Conservation (phyloP, 805 yeast species). For the Ogataea nonfermentans region DNA sequence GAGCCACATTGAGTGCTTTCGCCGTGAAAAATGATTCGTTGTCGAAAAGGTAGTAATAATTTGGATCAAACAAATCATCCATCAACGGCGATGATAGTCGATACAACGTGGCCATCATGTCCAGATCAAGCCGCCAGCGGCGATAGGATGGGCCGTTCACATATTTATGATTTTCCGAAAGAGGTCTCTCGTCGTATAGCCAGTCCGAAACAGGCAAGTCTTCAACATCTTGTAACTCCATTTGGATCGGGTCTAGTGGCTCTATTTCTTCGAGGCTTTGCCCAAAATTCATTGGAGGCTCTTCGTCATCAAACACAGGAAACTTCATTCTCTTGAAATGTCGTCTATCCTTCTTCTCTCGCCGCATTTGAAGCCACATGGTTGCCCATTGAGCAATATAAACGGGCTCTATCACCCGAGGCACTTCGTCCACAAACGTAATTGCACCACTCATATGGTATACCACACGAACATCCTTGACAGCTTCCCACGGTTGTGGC, state of each 20-base stretch:
- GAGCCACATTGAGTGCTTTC: conserved; percentile 78
- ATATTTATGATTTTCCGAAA: conserved; percentile 50
- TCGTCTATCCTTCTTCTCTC: conserved; percentile 86
- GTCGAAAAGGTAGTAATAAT: conserved; percentile 71
- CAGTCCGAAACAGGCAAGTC: conserved; percentile 66
- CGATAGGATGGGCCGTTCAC: conserved; percentile 80
- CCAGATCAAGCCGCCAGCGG: conserved; percentile 62
- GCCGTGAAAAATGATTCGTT: conserved; percentile 82
- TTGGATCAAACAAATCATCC: conserved; percentile 55
- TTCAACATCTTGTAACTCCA: conserved; percentile 63
- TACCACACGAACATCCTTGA: conserved; percentile 79
- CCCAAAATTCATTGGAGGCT: conserved; percentile 83
- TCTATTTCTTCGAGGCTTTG: conserved; percentile 75
- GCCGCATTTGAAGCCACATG: conserved; percentile 88
- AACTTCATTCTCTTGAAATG: conserved; percentile 90
- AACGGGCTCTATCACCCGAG: conserved; percentile 88
- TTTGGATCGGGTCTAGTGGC: conserved; percentile 65
- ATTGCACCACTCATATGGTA: conserved; percentile 94
- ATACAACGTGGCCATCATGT: conserved; percentile 63
- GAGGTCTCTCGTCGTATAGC: conserved; percentile 78
- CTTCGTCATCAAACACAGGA: conserved; percentile 98
- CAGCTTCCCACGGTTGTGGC: conserved; percentile 98
- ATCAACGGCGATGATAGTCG: conserved; percentile 70
- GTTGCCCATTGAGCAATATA: conserved; percentile 96
- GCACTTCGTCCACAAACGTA: conserved; percentile 89